phyloP scores from a whole-genome alignment of 805 yeast genomes.

The Hanseniaspora lindneri region DNA sequence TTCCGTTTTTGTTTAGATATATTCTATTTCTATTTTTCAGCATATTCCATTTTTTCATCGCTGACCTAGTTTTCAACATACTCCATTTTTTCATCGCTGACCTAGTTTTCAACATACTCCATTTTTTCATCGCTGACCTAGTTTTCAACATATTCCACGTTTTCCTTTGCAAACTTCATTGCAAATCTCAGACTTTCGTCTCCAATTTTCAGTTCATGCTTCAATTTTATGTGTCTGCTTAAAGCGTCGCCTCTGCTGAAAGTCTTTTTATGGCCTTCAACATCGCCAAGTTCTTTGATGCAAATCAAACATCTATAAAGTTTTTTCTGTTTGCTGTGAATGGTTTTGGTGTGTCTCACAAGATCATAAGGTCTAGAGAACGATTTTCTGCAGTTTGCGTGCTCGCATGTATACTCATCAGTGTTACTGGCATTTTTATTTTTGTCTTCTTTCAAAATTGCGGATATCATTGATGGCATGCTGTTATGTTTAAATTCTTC shows the following conservation, averaged over 20 bases:
- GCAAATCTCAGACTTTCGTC: constrained; percentile 59
- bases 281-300: constrained; percentile 35
- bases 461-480: background rate
- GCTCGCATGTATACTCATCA: constrained; percentile 14
- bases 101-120: constrained; percentile 36
- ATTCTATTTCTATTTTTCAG: background rate
- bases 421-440: background rate
- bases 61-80: background rate
- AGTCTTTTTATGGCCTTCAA: constrained; percentile 47
- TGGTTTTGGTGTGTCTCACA: constrained; percentile 90
- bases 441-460: constrained; percentile 6
- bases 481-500: background rate
- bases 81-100: background rate
- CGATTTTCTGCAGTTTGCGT: constrained; percentile 22
- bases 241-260: constrained; percentile 91
- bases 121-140: constrained; percentile 21
- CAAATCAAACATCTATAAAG: constrained; percentile 80
- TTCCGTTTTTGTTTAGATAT: background rate
- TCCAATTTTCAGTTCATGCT: constrained; percentile 52
- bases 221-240: constrained; percentile 83
- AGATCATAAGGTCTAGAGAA: constrained; percentile 92
- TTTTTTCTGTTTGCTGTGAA: constrained; percentile 79
- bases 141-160: constrained; percentile 46
- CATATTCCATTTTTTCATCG: background rate
- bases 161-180: constrained; percentile 62